Conservation (phyloP, 2,329 filamentous ascomycete species). For the Dactylellina cionopaga region DNA sequence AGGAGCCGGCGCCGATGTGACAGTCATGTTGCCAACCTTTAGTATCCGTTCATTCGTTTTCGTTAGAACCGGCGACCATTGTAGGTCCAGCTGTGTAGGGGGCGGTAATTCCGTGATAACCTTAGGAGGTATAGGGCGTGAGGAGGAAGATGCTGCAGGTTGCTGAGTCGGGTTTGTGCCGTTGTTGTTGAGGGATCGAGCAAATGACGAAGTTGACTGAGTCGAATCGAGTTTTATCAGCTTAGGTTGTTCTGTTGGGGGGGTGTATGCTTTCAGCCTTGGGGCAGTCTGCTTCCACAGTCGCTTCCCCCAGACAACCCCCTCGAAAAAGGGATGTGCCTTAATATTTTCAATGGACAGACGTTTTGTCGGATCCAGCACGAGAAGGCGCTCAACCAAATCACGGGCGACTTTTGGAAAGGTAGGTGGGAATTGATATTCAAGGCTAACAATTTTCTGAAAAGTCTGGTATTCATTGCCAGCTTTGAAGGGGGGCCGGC, state of each 20-base stretch:
- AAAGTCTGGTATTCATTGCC: conserved; percentile 96
- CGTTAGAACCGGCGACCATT: conserved; percentile 96
- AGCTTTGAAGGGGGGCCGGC: conserved; percentile 95
- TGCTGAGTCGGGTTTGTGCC: conserved; percentile 58
- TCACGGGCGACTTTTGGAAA: conserved; percentile 89
- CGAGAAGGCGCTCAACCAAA: conserved; percentile 86
- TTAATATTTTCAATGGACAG: conserved; percentile 96
- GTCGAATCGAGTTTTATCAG: conserved; percentile 77
- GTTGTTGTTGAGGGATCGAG: conserved; percentile 57
- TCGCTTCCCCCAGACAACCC: conserved; percentile 81
- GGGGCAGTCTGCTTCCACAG: conserved; percentile 93
- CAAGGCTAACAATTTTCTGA: conserved; percentile 93
- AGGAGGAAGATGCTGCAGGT: conserved; percentile 63
- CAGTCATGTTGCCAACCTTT: conserved; percentile 89
- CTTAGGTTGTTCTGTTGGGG: conserved; percentile 77
- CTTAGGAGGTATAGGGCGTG: conserved; percentile 71
- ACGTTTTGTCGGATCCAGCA: conserved; percentile 84
- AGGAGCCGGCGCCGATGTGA: conserved; percentile 77
- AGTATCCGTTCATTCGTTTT: conserved; percentile 91
- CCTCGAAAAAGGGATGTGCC: conserved; percentile 93
- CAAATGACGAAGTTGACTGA: conserved; percentile 56
- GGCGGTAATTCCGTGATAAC: conserved; percentile 95
- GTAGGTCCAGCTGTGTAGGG: conserved; percentile 95
- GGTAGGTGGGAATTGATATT: conserved; percentile 90
- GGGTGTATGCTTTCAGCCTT: conserved; percentile 81